These are phyloP conservation scores for Pleurotus giganteus DNA, from an alignment of 768 basidiomycete genomes.

Conservation along the genomic window DNA sequence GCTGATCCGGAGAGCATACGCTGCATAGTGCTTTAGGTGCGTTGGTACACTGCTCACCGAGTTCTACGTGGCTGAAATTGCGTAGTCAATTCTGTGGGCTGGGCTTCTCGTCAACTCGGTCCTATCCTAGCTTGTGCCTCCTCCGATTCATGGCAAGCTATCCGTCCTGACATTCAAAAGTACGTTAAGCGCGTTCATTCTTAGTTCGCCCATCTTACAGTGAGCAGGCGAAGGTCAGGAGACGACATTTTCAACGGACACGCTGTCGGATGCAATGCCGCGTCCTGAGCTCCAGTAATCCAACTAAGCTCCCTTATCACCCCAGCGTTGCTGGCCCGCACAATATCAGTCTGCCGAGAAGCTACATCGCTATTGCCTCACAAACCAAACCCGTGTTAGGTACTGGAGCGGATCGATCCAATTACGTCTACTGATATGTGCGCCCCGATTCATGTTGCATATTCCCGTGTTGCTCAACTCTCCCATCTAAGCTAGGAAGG, in stretches of 20 bases:
- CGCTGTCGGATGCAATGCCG: conserved; percentile 94
- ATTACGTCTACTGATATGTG: no score
- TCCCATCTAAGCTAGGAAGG: no score
- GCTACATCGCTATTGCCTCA: conserved; percentile 94
- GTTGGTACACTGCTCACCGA: conserved; percentile 18
- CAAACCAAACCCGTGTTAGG: conserved; percentile 87
- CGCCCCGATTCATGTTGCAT: no score
- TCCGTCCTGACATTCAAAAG: conserved; percentile 98
- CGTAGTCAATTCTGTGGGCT: conserved; percentile 93
- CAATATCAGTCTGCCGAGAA: conserved; percentile 90
- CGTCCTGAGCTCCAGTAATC: conserved; percentile 95
- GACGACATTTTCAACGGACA: conserved; percentile 95
- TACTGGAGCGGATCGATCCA: no score
- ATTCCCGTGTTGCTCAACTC: no score
- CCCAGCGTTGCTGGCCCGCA: conserved; percentile 99
- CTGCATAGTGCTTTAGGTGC: conserved; percentile 91
- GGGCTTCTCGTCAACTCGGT: conserved; percentile 98
- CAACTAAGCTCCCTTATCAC: conserved; percentile 82
- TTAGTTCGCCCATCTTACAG: neutral
- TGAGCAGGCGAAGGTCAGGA: conserved; percentile 84
- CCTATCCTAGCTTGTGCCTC: conserved; percentile 96
- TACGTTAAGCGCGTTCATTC: conserved; percentile 32
- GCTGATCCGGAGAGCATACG: conserved; percentile 97
- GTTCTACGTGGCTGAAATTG: neutral
- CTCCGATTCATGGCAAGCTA: conserved; percentile 93